These are phyloP conservation scores for Lantana camara DNA, from an alignment of 257 asterid genomes.

Conservation along the genomic window DNA sequence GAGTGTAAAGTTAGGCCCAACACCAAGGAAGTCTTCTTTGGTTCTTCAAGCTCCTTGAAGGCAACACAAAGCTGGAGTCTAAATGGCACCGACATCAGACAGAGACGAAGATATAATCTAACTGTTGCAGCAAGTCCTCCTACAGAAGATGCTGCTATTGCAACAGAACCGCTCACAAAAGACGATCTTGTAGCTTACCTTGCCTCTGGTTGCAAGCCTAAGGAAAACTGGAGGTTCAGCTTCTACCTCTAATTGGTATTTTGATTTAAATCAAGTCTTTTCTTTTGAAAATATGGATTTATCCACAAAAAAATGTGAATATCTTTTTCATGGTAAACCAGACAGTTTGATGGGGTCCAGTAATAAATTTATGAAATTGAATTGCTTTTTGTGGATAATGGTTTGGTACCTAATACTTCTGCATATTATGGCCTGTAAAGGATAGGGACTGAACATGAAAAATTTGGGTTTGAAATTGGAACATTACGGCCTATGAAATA, in stretches of 20 bases:
- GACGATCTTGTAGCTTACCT: slow-evolving; percentile 70
- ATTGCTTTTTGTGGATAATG: not conserved
- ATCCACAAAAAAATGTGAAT: not conserved
- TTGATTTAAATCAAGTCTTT: slow-evolving; percentile 27
- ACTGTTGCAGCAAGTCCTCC: slow-evolving; percentile 84
- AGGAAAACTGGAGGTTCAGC: slow-evolving; percentile 77
- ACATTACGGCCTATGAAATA: slow-evolving; percentile 72
- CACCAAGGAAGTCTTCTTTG: slow-evolving; percentile 34
- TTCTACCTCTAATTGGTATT: slow-evolving; percentile 48
- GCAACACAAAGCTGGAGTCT: slow-evolving; percentile 28
- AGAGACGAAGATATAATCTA: slow-evolving; percentile 32
- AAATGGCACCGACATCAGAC: slow-evolving; percentile 27
- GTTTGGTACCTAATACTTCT: not conserved
- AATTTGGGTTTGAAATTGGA: slow-evolving; percentile 70
- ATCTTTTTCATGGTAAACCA: not conserved
- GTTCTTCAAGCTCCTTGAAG: slow-evolving; percentile 39
- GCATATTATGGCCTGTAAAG: slow-evolving; percentile 36
- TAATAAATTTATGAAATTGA: not conserved
- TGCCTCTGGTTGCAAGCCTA: slow-evolving; percentile 79
- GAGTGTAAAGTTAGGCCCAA: slow-evolving; percentile 38
- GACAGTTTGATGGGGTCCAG: not conserved
- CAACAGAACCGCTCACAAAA: slow-evolving; percentile 67
- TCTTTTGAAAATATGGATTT: slow-evolving; percentile 6
- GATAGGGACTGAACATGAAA: slow-evolving; percentile 88
- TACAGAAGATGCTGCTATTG: slow-evolving; percentile 64